Evolutionary conservation across 345 rosid genomes (phyloP).

Genomic region (Hibiscus tridactylites): DNA sequence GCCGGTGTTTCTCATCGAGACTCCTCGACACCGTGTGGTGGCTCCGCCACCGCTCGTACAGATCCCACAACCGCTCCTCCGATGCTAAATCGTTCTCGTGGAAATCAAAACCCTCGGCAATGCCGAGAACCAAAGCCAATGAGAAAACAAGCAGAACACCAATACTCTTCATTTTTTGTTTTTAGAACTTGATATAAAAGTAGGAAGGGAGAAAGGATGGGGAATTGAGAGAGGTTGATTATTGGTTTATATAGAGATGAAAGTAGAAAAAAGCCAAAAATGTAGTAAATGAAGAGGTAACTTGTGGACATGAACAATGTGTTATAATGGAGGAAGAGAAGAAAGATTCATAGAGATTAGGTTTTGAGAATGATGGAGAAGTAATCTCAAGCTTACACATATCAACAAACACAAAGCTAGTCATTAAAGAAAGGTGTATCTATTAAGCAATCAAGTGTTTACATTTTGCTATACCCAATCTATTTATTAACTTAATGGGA

Average conservation of each 20-base stretch:
- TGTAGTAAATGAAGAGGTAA: constrained; percentile 19
- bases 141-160: constrained; percentile 22
- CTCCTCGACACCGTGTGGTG: constrained; percentile 66
- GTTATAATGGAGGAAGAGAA: background rate
- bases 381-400: background rate
- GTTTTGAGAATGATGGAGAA: constrained; percentile 6
- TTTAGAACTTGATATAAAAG: background rate
- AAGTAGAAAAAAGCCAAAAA: constrained; percentile 6
- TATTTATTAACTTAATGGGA: no score
- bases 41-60: constrained; percentile 84
- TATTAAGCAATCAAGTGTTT: background rate
- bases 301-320: constrained; percentile 36
- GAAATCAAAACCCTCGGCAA: constrained; percentile 51
- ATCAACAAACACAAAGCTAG: background rate
- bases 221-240: background rate
- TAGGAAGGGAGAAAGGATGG: background rate
- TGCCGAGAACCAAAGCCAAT: constrained; percentile 34
- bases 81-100: constrained; percentile 55
- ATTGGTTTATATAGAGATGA: constrained; percentile 25
- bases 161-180: constrained; percentile 17
- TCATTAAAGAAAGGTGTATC: background rate
- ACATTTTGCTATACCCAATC: no score
- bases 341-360: constrained; percentile 6
- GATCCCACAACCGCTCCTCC: constrained; percentile 59
- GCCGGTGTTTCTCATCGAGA: constrained; percentile 51